These are phyloP conservation scores for Nemania diffusa DNA, from an alignment of 2,329 filamentous ascomycete species.

Conservation along the genomic window DNA sequence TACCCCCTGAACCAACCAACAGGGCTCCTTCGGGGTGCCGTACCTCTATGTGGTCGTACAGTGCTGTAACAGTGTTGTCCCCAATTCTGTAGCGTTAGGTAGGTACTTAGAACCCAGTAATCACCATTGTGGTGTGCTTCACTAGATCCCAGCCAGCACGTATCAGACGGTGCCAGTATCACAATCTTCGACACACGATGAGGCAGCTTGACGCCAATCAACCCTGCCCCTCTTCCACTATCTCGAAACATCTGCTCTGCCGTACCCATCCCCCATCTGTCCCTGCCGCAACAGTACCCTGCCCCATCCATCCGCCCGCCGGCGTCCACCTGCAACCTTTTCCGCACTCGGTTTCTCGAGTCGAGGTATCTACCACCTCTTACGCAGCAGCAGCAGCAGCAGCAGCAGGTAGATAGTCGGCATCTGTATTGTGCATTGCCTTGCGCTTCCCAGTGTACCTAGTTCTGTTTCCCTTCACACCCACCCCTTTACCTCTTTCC, in stretches of 20 bases:
- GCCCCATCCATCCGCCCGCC: slow-evolving; percentile 20
- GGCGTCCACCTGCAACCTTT: slow-evolving; percentile 26
- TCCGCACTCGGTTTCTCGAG: slow-evolving; percentile 31
- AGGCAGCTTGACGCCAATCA: slow-evolving; percentile 35
- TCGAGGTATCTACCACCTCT: too few species aligned
- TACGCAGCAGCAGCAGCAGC: too few species aligned
- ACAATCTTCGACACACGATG: slow-evolving; percentile 18
- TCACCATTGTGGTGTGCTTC: slow-evolving; percentile 29
- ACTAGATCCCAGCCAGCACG: slow-evolving; percentile 9
- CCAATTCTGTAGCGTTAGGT: too few species aligned
- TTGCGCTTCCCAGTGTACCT: background rate
- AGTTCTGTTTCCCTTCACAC: slow-evolving; percentile 25
- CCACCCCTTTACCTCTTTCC: slow-evolving; percentile 8
- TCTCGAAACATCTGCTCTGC: slow-evolving; percentile 36
- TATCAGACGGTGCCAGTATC: slow-evolving; percentile 24
- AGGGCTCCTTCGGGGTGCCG: slow-evolving; percentile 10
- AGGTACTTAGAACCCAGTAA: slow-evolving; percentile 7
- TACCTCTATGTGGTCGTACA: too few species aligned
- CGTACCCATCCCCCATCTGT: slow-evolving; percentile 12
- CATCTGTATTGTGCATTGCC: slow-evolving; percentile 20
- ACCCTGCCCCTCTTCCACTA: slow-evolving; percentile 37
- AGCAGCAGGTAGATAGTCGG: background rate
- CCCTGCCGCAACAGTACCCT: slow-evolving; percentile 15
- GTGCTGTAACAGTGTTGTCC: background rate
- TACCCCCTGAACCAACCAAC: slow-evolving; percentile 24